Evolutionary conservation across 192 early-diverging fungal genomes (phyloP).

Genomic region (Coemansia umbellata): DNA sequence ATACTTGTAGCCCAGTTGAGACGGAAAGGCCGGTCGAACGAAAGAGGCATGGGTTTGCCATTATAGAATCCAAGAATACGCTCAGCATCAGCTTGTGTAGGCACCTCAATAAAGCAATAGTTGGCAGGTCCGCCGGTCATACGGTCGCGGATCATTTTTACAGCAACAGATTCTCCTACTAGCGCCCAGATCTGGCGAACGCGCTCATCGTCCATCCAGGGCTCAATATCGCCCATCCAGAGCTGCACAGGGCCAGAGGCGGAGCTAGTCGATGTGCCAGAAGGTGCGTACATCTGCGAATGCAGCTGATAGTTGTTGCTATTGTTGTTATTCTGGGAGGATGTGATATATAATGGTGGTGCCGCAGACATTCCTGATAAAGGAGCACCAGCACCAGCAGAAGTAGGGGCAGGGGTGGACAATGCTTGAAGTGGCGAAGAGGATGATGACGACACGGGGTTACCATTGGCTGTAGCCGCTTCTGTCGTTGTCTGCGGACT

Average conservation of each 20-base stretch:
- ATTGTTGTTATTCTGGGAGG: constrained; percentile 6
- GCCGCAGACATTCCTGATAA: background rate
- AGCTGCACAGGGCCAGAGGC: constrained; percentile 33
- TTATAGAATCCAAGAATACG: constrained; percentile 71
- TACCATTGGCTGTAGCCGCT: constrained; percentile 4
- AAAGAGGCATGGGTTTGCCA: constrained; percentile 78
- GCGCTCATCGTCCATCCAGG: constrained; percentile 97
- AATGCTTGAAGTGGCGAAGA: background rate
- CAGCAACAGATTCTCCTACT: constrained; percentile 79
- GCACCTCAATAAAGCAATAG: constrained; percentile 94
- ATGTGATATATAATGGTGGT: too few species aligned
- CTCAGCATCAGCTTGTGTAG: constrained; percentile 60
- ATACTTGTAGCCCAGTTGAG: constrained; percentile 96
- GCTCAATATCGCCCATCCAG: constrained; percentile 94
- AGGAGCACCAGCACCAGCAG: too few species aligned
- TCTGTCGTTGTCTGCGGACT: background rate
- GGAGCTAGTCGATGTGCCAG: background rate
- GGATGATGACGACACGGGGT: constrained; percentile 1
- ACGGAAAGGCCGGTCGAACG: constrained; percentile 71
- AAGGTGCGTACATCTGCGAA: background rate
- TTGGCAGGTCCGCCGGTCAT: constrained; percentile 71
- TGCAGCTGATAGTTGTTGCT: constrained; percentile 11
- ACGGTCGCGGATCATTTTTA: constrained; percentile 95
- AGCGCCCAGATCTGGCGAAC: constrained; percentile 81
- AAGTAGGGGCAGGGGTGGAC: constrained; percentile 1